These are phyloP conservation scores for Aspergillus conjunctus DNA, from an alignment of 495 filamentous ascomycete genomes.

Conservation along the genomic window DNA sequence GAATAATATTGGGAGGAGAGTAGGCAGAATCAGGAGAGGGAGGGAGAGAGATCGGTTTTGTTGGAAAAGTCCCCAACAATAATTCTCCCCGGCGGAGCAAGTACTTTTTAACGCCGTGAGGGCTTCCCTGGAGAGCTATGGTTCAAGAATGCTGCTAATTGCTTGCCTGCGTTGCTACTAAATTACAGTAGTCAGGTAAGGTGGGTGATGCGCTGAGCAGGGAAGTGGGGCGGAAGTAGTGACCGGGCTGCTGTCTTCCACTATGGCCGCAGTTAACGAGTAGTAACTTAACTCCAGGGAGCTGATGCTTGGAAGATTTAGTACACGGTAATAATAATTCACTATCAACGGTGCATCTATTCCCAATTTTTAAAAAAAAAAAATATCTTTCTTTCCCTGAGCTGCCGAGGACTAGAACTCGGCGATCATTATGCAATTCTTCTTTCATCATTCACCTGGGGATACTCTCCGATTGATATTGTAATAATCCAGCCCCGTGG, in stretches of 20 bases:
- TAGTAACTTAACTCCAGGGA: neutral
- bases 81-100: slow-evolving; percentile 42
- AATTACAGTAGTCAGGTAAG: slow-evolving; percentile 17
- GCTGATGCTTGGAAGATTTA: slow-evolving; percentile 6
- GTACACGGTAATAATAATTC: neutral
- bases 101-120: slow-evolving; percentile 42
- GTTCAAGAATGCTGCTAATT: slow-evolving; percentile 14
- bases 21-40: slow-evolving; percentile 5
- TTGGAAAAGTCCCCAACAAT: slow-evolving; percentile 35
- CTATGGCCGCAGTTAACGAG: neutral
- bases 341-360: neutral
- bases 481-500: neutral
- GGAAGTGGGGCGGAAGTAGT: slow-evolving; percentile 14
- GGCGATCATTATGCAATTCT: slow-evolving; percentile 4
- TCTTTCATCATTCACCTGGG: neutral
- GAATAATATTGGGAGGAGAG: slow-evolving; percentile 20
- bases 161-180: slow-evolving; percentile 18
- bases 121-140: slow-evolving; percentile 16
- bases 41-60: slow-evolving; percentile 24
- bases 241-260: slow-evolving; percentile 22
- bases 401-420: neutral
- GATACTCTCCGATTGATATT: neutral
- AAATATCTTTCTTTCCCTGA: neutral
- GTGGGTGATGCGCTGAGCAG: slow-evolving; percentile 8
- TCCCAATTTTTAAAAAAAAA: neutral